Base-by-base conservation (phyloP, 768 basidiomycete species). In the Boletus pseudo-olivaceus region DNA sequence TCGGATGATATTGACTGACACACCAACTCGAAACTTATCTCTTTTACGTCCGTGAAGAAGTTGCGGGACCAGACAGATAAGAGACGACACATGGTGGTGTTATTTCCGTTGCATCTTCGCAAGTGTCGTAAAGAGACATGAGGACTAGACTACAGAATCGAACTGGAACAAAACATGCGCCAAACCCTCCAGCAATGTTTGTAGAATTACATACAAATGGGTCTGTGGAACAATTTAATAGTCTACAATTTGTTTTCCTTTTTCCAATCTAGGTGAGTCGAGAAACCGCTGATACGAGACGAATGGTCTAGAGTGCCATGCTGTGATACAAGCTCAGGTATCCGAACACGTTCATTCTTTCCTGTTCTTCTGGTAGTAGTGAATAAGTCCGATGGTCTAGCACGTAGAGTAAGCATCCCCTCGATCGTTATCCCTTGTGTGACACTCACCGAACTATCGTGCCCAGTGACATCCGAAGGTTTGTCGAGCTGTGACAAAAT, bases 331-430 rank as follows among this genome's bases (percentile, higher is more conserved):
- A 11, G n/a, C 4, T 48, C 43, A 26, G n/a, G 69, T 68, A 68
- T 68, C 72, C 10, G 62, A 63, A 44, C 27, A 19, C 29, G 40
- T 53, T 76, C 66, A 88, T 75, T 90, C 87, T 68, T 84, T 84
- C 70, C 94, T 81, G 76, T 86, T 76, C 68, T 88, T 87, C 80
- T 96, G 92, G 75, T 96, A 99, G 75, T 92, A 96, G 74, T 97
- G 90, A 72, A 99, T 98, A 53, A 99, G 78, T 19, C 96, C 95
- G 3, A 93, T 92, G 1, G 96, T 99, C 90, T 94, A 62, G 11
- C 46, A 54, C 29, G 19, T 34, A 26, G 33, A 27, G 44, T 63
- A 37, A 63, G 52, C 23, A 54, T 38, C 38, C 7, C 40, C 27
- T 39, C 20, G 19, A 44, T 40, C 5, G 2, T 35, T 29, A 34